Base-by-base conservation (phyloP, 805 yeast species). In the Millerozyma acaciae region DNA sequence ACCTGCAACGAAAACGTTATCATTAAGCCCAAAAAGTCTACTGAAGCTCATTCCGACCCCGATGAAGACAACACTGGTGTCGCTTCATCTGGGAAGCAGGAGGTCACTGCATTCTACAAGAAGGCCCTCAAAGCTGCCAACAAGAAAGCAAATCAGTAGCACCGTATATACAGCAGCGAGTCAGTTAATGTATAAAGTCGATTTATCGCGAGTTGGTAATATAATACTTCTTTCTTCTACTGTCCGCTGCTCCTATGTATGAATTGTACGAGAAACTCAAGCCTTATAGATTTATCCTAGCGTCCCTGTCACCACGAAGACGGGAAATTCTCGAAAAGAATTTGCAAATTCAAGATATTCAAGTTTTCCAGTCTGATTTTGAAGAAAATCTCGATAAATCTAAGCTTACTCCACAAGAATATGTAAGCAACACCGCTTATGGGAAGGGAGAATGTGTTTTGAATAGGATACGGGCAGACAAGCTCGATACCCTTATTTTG, bases 281-380 rank as follows among this genome's bases (percentile, higher is more conserved):
- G 7, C 20, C 29, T 3, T 34, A 14, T 33, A 21, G 55, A 4
- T 61, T 89, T 16, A 62, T 86, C 4, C 67, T 90, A 5, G 96
- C 95, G 0, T 86, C 96, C 2, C 73, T 84, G 1, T 89, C 97
- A 0, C 90, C 94, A 2, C 68, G 96, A 39, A 63, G 98, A 37
- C 58, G 64, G 34, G 85, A 84, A 35, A 81, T 93, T n/a, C 48
- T 93, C 18, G 49, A 55, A 4, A 49, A 48, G 5, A 76, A 81
- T 44, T 54, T 83, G 53, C 80, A 80, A 0, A 56, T 83, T 22
- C 30, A 52, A 0, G 51, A 73, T 6, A 46, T 69, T 8, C 58
- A 55, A 16, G 62, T 83, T 0, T 55, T 73, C 9, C 76, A 78
- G 13, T 84, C 96, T 1, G 62, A 74, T 7, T 90, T 87, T 50